phyloP scores from a whole-genome alignment of 352 stramenopile genomes.

The Globisporangium polare region DNA sequence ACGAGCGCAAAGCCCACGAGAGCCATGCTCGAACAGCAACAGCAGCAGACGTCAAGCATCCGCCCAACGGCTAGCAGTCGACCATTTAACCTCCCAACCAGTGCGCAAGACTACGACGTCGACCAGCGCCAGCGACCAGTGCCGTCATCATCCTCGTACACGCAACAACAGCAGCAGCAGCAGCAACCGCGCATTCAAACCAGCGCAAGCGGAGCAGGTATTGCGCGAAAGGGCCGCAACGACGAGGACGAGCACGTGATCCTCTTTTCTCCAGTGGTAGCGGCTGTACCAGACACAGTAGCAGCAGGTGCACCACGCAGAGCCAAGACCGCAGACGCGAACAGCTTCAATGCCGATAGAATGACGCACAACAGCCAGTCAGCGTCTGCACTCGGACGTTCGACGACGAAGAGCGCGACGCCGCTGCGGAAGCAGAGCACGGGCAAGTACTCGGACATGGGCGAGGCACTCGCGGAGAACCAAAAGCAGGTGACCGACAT shows the following conservation, averaged over 20 bases:
- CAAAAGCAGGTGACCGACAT: constrained; percentile 57
- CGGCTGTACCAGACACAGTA: not conserved
- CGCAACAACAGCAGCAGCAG: constrained; percentile 1
- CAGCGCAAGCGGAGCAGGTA: not conserved
- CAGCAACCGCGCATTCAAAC: not conserved
- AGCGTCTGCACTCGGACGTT: constrained; percentile 9
- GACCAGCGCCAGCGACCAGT: not conserved
- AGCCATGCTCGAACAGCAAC: not conserved
- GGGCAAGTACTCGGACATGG: constrained; percentile 37
- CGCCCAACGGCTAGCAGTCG: constrained; percentile 1
- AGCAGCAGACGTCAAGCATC: not conserved
- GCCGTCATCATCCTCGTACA: not conserved
- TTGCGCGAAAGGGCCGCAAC: not conserved
- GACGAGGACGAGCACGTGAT: constrained; percentile 7
- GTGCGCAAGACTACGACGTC: not conserved
- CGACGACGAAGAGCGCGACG: constrained; percentile 12
- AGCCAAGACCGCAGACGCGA: constrained; percentile 22
- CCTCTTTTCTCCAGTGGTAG: constrained; percentile 8
- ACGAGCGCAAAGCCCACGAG: constrained; percentile 1
- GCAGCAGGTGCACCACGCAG: constrained; percentile 8
- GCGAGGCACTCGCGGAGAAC: constrained; percentile 40
- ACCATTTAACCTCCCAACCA: not conserved
- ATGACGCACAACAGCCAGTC: not conserved
- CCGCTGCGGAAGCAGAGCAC: constrained; percentile 17
- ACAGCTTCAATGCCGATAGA: not conserved